Evolutionary conservation across 176 grass and related monocot genomes (phyloP).

Genomic region (Bromus sterilis): DNA sequence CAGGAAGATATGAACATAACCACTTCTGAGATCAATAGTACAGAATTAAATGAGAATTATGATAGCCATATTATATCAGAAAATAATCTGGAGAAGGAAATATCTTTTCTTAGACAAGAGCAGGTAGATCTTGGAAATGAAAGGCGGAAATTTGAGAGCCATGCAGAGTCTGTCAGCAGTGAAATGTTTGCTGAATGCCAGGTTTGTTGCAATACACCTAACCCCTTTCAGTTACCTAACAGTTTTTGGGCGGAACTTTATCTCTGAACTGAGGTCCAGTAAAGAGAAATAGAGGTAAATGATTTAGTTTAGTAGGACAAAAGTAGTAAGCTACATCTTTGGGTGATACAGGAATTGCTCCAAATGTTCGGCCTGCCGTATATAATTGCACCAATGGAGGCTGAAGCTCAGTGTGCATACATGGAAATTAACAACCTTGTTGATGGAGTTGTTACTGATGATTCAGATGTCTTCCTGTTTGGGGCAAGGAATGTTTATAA

Average conservation of each 20-base stretch:
- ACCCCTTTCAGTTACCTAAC: background rate
- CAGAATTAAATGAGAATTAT: constrained; percentile 4
- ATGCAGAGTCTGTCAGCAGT: constrained; percentile 87
- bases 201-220: constrained; percentile 38
- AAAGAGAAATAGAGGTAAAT: constrained; percentile 1
- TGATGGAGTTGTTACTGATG: constrained; percentile 97
- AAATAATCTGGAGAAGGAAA: constrained; percentile 61
- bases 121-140: constrained; percentile 76
- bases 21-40: constrained; percentile 19
- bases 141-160: constrained; percentile 72
- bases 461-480: constrained; percentile 98
- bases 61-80: constrained; percentile 39
- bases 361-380: constrained; percentile 99
- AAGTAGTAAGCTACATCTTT: constrained; percentile 2
- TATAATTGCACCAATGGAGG: constrained; percentile 93
- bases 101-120: constrained; percentile 80
- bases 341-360: constrained; percentile 74
- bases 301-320: constrained; percentile 5
- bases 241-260: background rate
- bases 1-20: background rate
- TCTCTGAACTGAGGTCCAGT: constrained; percentile 1
- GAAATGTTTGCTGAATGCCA: constrained; percentile 99
- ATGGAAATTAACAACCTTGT: constrained; percentile 96
- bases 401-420: constrained; percentile 97
- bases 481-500: constrained; percentile 90